phyloP scores from a whole-genome alignment of 176 grass and related monocot species.

The Metroxylon sagu region DNA sequence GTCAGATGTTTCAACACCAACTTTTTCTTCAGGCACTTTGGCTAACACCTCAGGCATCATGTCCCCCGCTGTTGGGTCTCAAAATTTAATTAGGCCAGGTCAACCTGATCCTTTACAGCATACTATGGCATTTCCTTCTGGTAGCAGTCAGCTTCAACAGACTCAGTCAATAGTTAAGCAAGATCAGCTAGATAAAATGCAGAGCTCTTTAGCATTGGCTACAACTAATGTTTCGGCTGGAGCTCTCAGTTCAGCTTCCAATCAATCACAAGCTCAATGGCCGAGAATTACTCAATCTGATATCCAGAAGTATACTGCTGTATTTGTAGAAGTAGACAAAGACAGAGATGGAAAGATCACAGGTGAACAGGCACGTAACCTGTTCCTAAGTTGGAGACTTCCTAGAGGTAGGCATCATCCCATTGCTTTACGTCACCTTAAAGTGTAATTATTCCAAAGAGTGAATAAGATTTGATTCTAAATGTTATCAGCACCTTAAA shows the following conservation, averaged over 20 bases:
- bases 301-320: constrained; percentile 92
- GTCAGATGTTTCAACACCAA: constrained; percentile 21
- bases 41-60: constrained; percentile 31
- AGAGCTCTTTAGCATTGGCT: constrained; percentile 20
- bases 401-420: constrained; percentile 59
- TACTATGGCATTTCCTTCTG: constrained; percentile 19
- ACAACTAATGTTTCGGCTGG: constrained; percentile 27
- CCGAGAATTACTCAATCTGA: constrained; percentile 92
- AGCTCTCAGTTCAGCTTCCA: constrained; percentile 38
- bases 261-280: constrained; percentile 37
- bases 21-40: constrained; percentile 20
- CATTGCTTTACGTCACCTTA: constrained; percentile 17
- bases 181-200: constrained; percentile 10
- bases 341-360: constrained; percentile 99
- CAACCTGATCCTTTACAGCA: constrained; percentile 51
- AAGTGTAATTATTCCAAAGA: not conserved
- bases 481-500: too few relatives aligned
- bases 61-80: constrained; percentile 36
- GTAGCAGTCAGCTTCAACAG: constrained; percentile 51
- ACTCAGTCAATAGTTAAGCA: constrained; percentile 29
- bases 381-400: constrained; percentile 99
- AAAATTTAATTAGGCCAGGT: constrained; percentile 39
- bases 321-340: constrained; percentile 83
- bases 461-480: not conserved
- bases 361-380: constrained; percentile 69